Conservation (phyloP, 768 basidiomycete genomes). For the Termitomyces eurrhizus region DNA sequence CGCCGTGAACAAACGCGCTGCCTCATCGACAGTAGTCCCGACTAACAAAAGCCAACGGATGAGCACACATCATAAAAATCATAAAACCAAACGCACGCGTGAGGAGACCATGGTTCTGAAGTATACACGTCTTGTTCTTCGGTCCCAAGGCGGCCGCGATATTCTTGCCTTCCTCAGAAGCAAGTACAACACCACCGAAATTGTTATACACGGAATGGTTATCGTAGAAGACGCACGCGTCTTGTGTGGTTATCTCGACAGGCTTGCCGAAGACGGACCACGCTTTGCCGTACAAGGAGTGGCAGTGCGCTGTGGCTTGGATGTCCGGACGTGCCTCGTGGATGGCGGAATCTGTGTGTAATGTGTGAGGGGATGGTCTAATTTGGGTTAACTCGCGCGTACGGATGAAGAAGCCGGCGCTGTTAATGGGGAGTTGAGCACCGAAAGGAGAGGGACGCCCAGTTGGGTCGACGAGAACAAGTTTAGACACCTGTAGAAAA, state of each 20-base stretch:
- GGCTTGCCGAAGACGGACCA: conserved; percentile 42
- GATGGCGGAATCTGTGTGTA: conserved; percentile 31
- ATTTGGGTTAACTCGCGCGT: not conserved
- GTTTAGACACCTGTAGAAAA: conserved; percentile 19
- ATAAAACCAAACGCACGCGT: conserved; percentile 10
- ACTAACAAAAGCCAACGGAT: conserved; percentile 19
- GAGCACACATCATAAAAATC: not conserved
- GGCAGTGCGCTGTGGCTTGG: conserved; percentile 42
- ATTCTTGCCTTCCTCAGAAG: conserved; percentile 37
- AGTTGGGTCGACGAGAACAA: conserved; percentile 23
- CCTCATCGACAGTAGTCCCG: conserved; percentile 37
- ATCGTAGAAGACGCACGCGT: conserved; percentile 40
- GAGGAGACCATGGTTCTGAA: conserved; percentile 41
- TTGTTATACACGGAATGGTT: conserved; percentile 40
- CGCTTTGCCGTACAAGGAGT: conserved; percentile 45
- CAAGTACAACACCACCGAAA: conserved; percentile 47
- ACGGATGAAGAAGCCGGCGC: conserved; percentile 25
- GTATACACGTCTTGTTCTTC: conserved; percentile 37
- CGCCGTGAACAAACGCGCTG: conserved; percentile 36
- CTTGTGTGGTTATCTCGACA: conserved; percentile 41
- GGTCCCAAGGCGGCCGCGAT: conserved; percentile 40
- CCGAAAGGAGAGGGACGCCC: conserved; percentile 23
- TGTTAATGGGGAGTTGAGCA: conserved; percentile 26
- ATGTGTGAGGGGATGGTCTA: not conserved
- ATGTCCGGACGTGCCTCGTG: conserved; percentile 48